phyloP scores from a whole-genome alignment of 106 monocot species.

The Cymbidium sinense region DNA sequence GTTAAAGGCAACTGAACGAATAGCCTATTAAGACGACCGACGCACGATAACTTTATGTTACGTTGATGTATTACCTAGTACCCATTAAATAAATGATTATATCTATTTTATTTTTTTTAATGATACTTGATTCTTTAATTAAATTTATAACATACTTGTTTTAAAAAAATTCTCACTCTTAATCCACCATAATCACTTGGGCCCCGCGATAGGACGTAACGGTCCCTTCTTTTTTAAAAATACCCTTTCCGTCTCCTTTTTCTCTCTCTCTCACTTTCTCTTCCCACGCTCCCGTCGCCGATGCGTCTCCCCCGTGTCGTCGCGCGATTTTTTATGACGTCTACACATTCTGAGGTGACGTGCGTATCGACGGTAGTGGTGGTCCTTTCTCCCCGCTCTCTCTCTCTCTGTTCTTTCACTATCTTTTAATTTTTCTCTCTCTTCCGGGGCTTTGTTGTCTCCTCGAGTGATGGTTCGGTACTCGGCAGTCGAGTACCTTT shows the following conservation, averaged over 20 bases:
- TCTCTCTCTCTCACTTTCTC: not conserved
- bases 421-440: not conserved
- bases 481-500: not conserved
- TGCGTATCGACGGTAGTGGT: not conserved
- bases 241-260: not conserved
- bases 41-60: too few species aligned
- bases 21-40: too few species aligned
- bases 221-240: not conserved
- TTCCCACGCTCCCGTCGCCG: not conserved
- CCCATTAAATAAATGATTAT: too few species aligned
- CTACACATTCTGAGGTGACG: constrained; percentile 4
- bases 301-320: constrained; percentile 11
- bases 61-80: too few species aligned
- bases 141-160: too few species aligned
- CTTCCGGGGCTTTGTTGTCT: not conserved
- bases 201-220: constrained; percentile 6
- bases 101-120: too few species aligned
- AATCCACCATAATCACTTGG: not conserved
- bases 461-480: not conserved
- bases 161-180: too few species aligned
- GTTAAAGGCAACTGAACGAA: too few species aligned
- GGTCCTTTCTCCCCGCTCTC: not conserved
- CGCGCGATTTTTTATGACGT: not conserved
- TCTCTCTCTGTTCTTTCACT: not conserved
- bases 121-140: too few species aligned